Percentiles rank a stretch among this genome's conserved stretches.
Conservation (phyloP, 768 basidiomycete species). For the Mycena vulgaris region DNA sequence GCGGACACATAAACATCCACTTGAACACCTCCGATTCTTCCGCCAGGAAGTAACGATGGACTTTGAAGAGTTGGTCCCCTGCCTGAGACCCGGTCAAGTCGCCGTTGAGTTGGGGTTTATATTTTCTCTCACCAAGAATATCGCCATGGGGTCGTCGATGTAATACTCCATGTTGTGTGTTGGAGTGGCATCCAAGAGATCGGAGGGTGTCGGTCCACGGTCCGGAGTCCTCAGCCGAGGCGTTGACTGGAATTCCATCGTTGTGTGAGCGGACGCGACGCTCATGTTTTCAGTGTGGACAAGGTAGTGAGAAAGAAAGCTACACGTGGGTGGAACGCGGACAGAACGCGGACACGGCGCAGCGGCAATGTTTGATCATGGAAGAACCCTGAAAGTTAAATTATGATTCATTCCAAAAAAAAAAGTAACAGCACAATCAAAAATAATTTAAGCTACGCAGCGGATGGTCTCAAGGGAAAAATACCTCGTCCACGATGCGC, state of each 20-base stretch:
- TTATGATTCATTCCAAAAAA: conserved; percentile 11
- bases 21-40: conserved; percentile 57
- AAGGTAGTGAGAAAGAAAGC: background rate
- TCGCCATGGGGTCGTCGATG: conserved; percentile 39
- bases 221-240: background rate
- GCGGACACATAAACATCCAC: conserved; percentile 53
- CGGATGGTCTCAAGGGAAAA: conserved; percentile 21
- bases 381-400: conserved; percentile 19
- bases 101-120: background rate
- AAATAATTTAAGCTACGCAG: conserved; percentile 3
- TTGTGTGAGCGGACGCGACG: background rate
- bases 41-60: conserved; percentile 57
- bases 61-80: conserved; percentile 54
- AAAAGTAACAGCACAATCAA: background rate
- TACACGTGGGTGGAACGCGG: conserved; percentile 22
- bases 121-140: conserved; percentile 38
- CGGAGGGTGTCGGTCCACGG: background rate
- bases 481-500: conserved; percentile 36
- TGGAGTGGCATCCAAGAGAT: background rate
- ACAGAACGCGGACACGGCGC: background rate
- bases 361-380: background rate
- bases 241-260: too few relatives aligned
- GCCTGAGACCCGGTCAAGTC: conserved; percentile 46
- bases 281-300: conserved; percentile 4
- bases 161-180: conserved; percentile 37